A percentile compares a stretch with the other conserved stretches of the same genome.
Evolutionary conservation across 164 flowering plant genomes (phyloP).

Genomic region (Piper longum): DNA sequence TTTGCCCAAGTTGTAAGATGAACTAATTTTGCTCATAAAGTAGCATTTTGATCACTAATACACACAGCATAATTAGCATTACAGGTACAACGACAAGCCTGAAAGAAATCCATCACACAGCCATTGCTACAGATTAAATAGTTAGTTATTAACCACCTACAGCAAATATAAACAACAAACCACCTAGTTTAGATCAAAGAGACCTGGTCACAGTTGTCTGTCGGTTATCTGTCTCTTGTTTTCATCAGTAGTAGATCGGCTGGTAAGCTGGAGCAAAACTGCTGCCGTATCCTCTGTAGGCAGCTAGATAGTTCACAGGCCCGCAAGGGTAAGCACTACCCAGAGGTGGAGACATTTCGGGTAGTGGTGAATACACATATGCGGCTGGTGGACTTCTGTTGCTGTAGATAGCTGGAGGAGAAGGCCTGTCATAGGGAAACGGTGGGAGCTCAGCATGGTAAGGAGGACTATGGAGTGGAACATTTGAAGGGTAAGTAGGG

Average conservation of each 20-base stretch:
- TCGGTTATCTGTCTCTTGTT: slow-evolving; percentile 15
- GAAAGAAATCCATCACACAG: slow-evolving; percentile 25
- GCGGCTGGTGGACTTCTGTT: slow-evolving; percentile 58
- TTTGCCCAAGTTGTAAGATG: too few species aligned
- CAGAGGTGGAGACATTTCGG: slow-evolving; percentile 20
- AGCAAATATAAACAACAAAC: slow-evolving; percentile 22
- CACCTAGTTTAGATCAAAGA: slow-evolving; percentile 6
- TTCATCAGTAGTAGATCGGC: slow-evolving; percentile 29
- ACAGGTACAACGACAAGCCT: slow-evolving; percentile 18
- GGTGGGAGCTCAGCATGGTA: slow-evolving; percentile 41
- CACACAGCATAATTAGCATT: slow-evolving; percentile 31
- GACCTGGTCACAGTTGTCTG: slow-evolving; percentile 10
- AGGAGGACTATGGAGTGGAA: slow-evolving; percentile 8
- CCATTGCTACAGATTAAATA: slow-evolving; percentile 17
- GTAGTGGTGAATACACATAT: slow-evolving; percentile 51
- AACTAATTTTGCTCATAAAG: neutral
- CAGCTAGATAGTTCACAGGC: slow-evolving; percentile 19
- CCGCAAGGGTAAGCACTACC: slow-evolving; percentile 24
- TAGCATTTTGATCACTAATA: slow-evolving; percentile 20
- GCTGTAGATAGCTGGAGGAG: slow-evolving; percentile 49
- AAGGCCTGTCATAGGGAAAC: slow-evolving; percentile 34
- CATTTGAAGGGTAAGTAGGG: neutral
- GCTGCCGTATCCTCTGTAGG: slow-evolving; percentile 24
- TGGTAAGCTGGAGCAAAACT: slow-evolving; percentile 24
- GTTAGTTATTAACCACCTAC: slow-evolving; percentile 18